Percentiles rank a stretch among this genome's conserved stretches.
Conservation (phyloP, 2,329 filamentous ascomycete genomes). For the Periconia sp. region DNA sequence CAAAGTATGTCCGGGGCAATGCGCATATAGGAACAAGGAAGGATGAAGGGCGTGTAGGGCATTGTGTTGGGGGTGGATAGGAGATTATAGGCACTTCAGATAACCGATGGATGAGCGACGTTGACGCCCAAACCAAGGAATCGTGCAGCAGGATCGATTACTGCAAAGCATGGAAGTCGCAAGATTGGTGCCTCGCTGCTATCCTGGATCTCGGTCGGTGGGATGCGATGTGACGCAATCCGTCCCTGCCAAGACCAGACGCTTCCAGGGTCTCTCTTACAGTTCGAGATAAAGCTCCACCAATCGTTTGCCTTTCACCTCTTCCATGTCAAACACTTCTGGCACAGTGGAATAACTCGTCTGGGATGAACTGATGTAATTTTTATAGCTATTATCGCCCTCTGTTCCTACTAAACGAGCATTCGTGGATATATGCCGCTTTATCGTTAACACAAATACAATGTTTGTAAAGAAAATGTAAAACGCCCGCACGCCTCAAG, state of each 20-base stretch:
- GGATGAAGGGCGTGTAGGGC: conserved; percentile 17
- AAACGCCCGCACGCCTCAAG: conserved; percentile 4
- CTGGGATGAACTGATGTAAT: not conserved
- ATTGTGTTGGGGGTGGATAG: conserved; percentile 10
- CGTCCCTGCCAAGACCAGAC: conserved; percentile 16
- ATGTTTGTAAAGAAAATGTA: not conserved
- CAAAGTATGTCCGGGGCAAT: not conserved
- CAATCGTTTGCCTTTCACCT: conserved; percentile 15
- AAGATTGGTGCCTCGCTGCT: conserved; percentile 1
- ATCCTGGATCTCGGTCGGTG: not conserved
- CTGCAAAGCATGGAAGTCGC: conserved; percentile 13
- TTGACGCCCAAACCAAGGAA: conserved; percentile 11
- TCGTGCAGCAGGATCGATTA: conserved; percentile 13
- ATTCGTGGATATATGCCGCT: not conserved
- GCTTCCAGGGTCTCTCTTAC: conserved; percentile 4
- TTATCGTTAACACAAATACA: not conserved
- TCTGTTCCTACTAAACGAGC: not conserved
- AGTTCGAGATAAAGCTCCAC: conserved; percentile 2
- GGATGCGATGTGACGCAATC: conserved; percentile 17
- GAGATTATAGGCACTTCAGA: conserved; percentile 1
- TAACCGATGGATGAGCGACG: conserved; percentile 3
- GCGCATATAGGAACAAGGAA: conserved; percentile 3
- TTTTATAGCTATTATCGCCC: not conserved
- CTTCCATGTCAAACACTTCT: not conserved
- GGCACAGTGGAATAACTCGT: no score